Evolutionary conservation across 352 stramenopile species (phyloP).

Genomic region (Phytophthora cryptogea): DNA sequence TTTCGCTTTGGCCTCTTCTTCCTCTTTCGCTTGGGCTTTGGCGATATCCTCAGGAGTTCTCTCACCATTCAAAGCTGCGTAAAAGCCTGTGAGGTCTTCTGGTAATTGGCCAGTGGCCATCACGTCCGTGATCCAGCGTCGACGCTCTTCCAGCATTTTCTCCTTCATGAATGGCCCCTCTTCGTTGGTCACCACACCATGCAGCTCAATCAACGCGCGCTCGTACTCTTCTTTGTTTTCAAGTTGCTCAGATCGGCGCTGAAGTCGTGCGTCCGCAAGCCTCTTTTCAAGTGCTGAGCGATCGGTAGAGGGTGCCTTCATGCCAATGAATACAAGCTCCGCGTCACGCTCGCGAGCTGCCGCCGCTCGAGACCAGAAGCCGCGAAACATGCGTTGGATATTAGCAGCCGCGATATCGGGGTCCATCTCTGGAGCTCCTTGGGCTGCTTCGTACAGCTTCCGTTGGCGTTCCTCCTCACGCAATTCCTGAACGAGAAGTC

Average conservation of each 20-base stretch:
- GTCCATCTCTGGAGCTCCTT: constrained; percentile 79
- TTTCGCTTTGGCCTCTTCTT: constrained; percentile 53
- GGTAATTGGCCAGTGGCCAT: constrained; percentile 86
- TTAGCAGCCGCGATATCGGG: constrained; percentile 91
- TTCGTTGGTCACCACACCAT: constrained; percentile 78
- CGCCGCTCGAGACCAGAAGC: constrained; percentile 69
- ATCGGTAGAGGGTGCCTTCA: constrained; percentile 77
- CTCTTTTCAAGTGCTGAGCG: constrained; percentile 73
- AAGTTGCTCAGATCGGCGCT: constrained; percentile 89
- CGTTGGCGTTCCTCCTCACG: constrained; percentile 85
- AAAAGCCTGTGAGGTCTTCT: constrained; percentile 91
- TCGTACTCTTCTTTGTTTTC: constrained; percentile 94
- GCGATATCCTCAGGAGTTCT: constrained; percentile 35
- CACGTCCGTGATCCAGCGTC: constrained; percentile 92
- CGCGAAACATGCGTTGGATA: constrained; percentile 91
- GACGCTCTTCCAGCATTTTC: constrained; percentile 90
- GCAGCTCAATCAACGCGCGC: constrained; percentile 85
- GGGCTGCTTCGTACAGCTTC: constrained; percentile 73
- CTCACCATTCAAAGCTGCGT: constrained; percentile 58
- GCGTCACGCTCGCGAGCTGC: constrained; percentile 75
- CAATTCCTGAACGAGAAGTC: constrained; percentile 80
- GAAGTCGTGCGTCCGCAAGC: constrained; percentile 74
- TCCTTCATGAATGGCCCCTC: constrained; percentile 94
- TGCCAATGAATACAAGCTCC: constrained; percentile 93
- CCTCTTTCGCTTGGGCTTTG: constrained; percentile 67